phyloP scores from a whole-genome alignment of 2,329 filamentous ascomycete genomes.

The Alternaria dauci region DNA sequence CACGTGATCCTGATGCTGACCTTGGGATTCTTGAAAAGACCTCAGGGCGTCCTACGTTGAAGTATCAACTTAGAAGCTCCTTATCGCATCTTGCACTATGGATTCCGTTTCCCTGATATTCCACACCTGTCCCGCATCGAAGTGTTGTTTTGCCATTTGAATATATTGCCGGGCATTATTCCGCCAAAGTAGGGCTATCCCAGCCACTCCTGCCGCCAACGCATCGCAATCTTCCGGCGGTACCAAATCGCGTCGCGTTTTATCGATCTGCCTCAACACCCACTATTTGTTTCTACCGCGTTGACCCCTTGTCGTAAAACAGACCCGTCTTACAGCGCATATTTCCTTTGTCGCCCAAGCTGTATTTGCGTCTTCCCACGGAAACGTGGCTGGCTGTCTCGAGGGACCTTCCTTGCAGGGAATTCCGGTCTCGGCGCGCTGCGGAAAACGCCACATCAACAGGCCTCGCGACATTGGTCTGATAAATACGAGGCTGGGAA shows the following conservation, averaged over 20 bases:
- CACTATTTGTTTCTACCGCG: neutral
- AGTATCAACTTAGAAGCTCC: neutral
- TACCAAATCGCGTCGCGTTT: constrained; percentile 1
- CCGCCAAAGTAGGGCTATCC: constrained; percentile 1
- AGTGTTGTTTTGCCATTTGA: neutral
- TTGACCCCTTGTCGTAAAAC: constrained; percentile 19
- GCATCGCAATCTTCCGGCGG: constrained; percentile 9
- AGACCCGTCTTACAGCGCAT: constrained; percentile 1
- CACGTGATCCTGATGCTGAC: constrained; percentile 16
- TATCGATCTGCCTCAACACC: constrained; percentile 4
- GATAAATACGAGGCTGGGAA: neutral
- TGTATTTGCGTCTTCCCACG: constrained; percentile 6
- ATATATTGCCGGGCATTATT: neutral
- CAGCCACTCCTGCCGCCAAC: constrained; percentile 9
- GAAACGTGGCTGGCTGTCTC: constrained; percentile 6
- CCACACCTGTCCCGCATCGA: neutral
- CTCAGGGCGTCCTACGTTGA: neutral
- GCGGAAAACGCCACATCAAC: constrained; percentile 21
- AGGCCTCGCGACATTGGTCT: neutral
- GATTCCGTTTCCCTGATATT: neutral
- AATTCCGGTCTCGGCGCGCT: constrained; percentile 13
- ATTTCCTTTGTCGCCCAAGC: constrained; percentile 11
- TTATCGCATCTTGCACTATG: neutral
- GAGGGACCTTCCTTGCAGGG: constrained; percentile 26
- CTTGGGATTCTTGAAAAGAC: neutral